phyloP scores from a whole-genome alignment of 805 yeast species.

The Isabelozyma pseudorhagii region DNA sequence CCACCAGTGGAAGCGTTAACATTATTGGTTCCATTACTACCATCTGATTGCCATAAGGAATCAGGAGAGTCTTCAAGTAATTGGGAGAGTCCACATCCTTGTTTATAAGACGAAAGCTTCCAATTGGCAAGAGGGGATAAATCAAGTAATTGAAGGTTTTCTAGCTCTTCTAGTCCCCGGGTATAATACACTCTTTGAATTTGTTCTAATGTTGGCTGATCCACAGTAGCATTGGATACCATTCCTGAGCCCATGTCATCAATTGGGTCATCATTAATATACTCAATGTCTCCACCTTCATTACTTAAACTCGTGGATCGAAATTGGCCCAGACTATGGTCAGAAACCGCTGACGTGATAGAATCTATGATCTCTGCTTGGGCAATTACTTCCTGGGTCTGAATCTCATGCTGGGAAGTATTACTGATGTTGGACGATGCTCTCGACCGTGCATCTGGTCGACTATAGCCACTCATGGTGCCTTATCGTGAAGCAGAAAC shows the following conservation, averaged over 20 bases:
- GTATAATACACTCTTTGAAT: slow-evolving; percentile 37
- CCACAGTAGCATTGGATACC: slow-evolving; percentile 8
- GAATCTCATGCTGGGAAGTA: slow-evolving; percentile 18
- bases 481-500: neutral
- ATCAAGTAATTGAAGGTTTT: slow-evolving; percentile 60
- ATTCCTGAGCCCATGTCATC: slow-evolving; percentile 11
- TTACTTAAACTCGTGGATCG: neutral
- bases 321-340: slow-evolving; percentile 11
- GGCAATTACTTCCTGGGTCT: slow-evolving; percentile 25
- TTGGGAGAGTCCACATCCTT: slow-evolving; percentile 68
- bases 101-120: slow-evolving; percentile 75
- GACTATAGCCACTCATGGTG: neutral
- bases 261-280: slow-evolving; percentile 5
- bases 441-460: neutral
- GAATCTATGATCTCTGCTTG: slow-evolving; percentile 29
- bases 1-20: slow-evolving; percentile 14
- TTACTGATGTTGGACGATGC: neutral
- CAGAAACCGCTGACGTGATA: slow-evolving; percentile 15
- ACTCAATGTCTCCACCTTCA: slow-evolving; percentile 5
- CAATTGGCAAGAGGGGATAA: slow-evolving; percentile 80
- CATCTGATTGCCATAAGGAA: slow-evolving; percentile 94
- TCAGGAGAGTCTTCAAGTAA: slow-evolving; percentile 70
- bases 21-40: slow-evolving; percentile 39
- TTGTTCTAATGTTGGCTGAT: slow-evolving; percentile 39
- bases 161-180: slow-evolving; percentile 54